Evolutionary conservation across 495 filamentous ascomycete genomes (phyloP), one percentile per base, ranked within the genome.

Genomic region (Podospora australis): DNA sequence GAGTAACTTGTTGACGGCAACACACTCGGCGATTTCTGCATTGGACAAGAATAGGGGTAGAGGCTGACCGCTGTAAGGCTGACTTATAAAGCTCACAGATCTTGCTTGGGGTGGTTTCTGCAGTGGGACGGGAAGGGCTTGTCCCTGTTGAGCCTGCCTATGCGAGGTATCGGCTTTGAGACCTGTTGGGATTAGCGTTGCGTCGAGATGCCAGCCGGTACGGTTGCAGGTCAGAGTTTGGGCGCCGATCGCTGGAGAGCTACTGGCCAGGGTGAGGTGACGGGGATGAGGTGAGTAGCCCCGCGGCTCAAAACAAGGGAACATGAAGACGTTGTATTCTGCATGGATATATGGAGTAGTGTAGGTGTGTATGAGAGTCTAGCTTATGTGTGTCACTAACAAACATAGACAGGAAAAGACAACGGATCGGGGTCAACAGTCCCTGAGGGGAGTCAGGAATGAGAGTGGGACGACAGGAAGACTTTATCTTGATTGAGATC

Each of bases 111-210:
- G 49, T 20, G 14, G 13, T 16, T 11, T 24, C 11, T 44, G 32
- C 26, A 41, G 32, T 34, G 24, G 39, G 10, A 23, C 11, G 20
- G 11, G 48, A 48, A 48, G 55, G 52, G 39, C 53, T 26, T 46
- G 30, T 36, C 42, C 53, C 24, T 46, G 30, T 36, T 39, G 36
- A 55, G 46, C 55, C 42, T 43, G 34, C 44, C 11, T 46, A 59
- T 66, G 63, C 58, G 62, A 53, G 54, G 11, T 46, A 54, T 64
- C 60, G 58, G 63, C 46, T 43, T 53, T 60, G 36, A 23, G 30
- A 45, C 56, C 48, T 16, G 44, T 65, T 57, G 30, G 59, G 57
- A 55, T 54, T 65, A 63, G 59, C 57, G 62, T 48, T n/a, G n/a
- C n/a, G 40, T 32, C 23, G 23, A 52, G 44, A 36, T 34, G 40